Evolutionary conservation across 2,329 filamentous ascomycete genomes (phyloP), one percentile per base, ranked within the genome.

Genomic region (Lasiodiplodia sp.): DNA sequence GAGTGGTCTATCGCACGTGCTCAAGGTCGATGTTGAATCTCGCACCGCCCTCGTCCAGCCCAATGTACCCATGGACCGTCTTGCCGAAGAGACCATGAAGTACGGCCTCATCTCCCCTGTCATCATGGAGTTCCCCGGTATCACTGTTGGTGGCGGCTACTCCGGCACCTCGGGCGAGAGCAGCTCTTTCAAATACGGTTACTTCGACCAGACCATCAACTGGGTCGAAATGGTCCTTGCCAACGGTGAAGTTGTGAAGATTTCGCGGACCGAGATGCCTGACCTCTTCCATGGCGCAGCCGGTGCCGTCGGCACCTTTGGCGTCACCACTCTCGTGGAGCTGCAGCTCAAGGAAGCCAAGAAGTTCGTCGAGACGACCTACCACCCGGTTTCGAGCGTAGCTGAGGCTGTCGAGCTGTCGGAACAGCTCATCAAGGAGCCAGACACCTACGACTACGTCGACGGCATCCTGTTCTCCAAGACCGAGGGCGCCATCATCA

Each of bases 101-200:
- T 78, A 86, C 66, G 84, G 84, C 1, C 80, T 91, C 1, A 81
- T 91, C 2, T 89, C 90, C 0, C 86, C 87, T 0, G 88, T 92
- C 0, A 89, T 91, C 5, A 90, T 90, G 86, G 90, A 92, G 74
- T 91, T 92, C 68, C 89, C 88, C 2, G 89, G 88, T n/a, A 92
- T 92, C 75, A 92, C 90, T 1, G 87, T 87, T 6, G 90, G 90
- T 28, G 90, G 90, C 44, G 89, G 87, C 3, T 91, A 90, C 77
- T 87, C 88, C 55, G 91, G 90, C 1, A 90, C 87, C 0, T 87
- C 88, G 8, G 90, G 89, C 12, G 90, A 92, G 77, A 91, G 88
- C 78, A 90, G 87, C 71, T 88, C 86, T 21, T 93, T 92, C 80
- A 87, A 87, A 62, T 83, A 91, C 73, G 90, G 90, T 3, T 87